phyloP scores from a whole-genome alignment of 2,329 filamentous ascomycete species.

The Pyricularia pennisetigena region DNA sequence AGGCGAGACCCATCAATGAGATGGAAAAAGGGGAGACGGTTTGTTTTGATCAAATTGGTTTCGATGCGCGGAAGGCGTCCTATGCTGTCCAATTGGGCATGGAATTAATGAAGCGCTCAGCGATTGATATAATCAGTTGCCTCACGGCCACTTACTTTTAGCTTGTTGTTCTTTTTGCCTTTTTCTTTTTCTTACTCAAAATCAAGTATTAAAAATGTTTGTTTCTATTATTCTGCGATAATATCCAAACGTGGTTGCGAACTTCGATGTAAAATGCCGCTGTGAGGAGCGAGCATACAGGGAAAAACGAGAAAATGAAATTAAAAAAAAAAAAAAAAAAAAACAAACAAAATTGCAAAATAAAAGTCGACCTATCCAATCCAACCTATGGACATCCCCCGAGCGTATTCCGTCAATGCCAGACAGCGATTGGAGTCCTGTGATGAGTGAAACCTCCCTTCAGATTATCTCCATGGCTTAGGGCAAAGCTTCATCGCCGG shows the following conservation, averaged over 20 bases:
- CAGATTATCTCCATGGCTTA: slow-evolving; percentile 63
- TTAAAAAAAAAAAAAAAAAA: slow-evolving; percentile 7
- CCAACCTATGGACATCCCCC: slow-evolving; percentile 42
- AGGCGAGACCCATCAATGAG: not conserved
- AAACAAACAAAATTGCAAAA: slow-evolving; percentile 16
- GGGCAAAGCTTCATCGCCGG: slow-evolving; percentile 50
- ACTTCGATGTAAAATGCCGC: no score
- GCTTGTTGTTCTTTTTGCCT: not conserved
- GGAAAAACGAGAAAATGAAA: not conserved
- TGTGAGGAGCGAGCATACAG: not conserved
- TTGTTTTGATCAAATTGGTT: not conserved
- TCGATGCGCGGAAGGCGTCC: not conserved
- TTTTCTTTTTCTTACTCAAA: not conserved
- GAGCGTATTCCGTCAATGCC: slow-evolving; percentile 59
- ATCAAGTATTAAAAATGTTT: not conserved
- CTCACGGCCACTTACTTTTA: not conserved
- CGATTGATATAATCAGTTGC: not conserved
- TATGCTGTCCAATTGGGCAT: not conserved
- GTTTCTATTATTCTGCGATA: no score
- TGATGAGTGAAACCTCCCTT: slow-evolving; percentile 67
- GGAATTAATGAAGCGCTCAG: not conserved
- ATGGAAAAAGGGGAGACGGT: not conserved
- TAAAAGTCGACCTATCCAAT: slow-evolving; percentile 41
- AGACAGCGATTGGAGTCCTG: slow-evolving; percentile 60
- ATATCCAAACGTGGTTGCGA: no score